Evolutionary conservation across 1,284 basidiomycete genomes (phyloP).

Genomic region (Rhodotorula sp.): DNA sequence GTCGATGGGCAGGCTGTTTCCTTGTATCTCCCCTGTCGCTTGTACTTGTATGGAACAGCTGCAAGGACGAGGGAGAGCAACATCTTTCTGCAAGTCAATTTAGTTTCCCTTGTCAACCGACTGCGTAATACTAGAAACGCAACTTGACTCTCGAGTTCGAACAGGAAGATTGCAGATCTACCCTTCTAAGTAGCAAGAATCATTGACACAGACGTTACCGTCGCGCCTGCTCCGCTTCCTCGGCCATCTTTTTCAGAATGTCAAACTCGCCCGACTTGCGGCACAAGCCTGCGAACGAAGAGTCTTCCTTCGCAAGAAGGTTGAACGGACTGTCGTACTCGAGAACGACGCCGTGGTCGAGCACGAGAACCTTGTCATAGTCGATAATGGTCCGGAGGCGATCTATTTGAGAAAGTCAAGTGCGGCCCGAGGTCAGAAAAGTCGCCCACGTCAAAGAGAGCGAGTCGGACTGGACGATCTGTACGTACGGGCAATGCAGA

Average conservation of each 20-base stretch:
- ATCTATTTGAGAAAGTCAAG: slow-evolving; percentile 47
- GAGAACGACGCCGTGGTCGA: slow-evolving; percentile 56
- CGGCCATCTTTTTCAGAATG: slow-evolving; percentile 30
- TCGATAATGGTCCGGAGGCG: slow-evolving; percentile 55
- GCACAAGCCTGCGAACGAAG: slow-evolving; percentile 55
- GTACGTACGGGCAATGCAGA: slow-evolving; percentile 45
- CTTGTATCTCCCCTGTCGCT: too few species aligned
- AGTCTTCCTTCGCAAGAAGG: slow-evolving; percentile 57
- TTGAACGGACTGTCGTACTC: slow-evolving; percentile 61
- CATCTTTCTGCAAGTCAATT: too few species aligned
- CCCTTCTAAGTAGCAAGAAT: too few species aligned
- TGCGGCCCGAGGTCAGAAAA: slow-evolving; percentile 11
- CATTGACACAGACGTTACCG: neutral
- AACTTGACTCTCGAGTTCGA: too few species aligned
- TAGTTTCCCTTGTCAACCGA: too few species aligned
- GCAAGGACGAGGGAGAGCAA: too few species aligned
- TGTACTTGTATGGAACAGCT: too few species aligned
- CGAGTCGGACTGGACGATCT: neutral
- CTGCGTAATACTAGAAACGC: too few species aligned
- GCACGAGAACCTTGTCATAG: slow-evolving; percentile 56
- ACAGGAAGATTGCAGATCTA: too few species aligned
- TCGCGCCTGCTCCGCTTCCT: slow-evolving; percentile 7
- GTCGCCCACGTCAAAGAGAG: too few species aligned
- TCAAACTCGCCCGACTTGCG: slow-evolving; percentile 38
- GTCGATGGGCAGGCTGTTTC: too few species aligned